Base-by-base conservation (phyloP, 139 green algal species). In the Volvox africanus region DNA sequence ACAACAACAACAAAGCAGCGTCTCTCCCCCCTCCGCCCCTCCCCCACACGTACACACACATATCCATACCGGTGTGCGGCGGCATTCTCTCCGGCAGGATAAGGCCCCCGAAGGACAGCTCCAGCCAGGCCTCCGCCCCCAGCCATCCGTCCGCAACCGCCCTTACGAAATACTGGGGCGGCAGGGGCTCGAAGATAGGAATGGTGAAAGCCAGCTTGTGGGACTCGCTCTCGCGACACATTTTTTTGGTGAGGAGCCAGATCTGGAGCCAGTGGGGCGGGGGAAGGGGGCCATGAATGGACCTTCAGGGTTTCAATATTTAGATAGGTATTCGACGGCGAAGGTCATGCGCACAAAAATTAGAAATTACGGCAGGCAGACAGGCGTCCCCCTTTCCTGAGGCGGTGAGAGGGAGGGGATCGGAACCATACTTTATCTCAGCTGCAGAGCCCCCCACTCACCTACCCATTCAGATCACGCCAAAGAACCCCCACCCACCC, bases 181-280 rank as follows among this genome's bases (percentile, higher is more conserved):
- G 98, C 76, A 99, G 95, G 14, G 98, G 98, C 96, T 99, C 98
- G 75, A 97, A 97, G 82, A 99, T 97, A 71, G 98, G 98, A 85
- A 99, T 99, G 71, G 97, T 99, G 95, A 99, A 99, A 44, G 94
- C 93, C 61, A 99, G 81, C 33, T 90, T 93, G 88, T 99, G 97
- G 21, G 83, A 28, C 22, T 87, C 75, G 17, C 92, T 89, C 86
- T 98, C 95, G 17, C 91, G 89, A 21, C 82, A 95, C 95, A 98
- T 97, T 86, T 98, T 97, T 89, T 98, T 98, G 32, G 96, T 98
- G 80, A 99, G 94, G 77, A 93, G 93, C 96, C 98, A 99, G 13
- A 93, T 94, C 95, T 99, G 97, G 33, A 33, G 1, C 28, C 22
- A 13, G 81, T 16, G 18, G 81, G 55, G 61, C 71, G 76, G 65